A percentile compares a stretch with the other conserved stretches of the same genome.
Conservation (phyloP, 1,284 basidiomycete species). For the Fomes fomentarius region DNA sequence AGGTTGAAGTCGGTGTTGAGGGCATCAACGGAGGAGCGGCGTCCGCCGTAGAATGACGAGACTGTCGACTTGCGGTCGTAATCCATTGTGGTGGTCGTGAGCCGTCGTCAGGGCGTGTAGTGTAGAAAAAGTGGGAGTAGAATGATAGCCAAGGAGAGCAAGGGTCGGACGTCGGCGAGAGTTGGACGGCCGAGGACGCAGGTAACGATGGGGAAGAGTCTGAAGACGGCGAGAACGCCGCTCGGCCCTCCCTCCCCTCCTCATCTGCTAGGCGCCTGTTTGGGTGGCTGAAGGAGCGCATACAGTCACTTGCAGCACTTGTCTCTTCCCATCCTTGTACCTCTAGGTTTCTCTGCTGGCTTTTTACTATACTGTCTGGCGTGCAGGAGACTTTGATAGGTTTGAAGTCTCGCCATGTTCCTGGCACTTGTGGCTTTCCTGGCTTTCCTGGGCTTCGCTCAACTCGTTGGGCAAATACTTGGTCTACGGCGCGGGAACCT, state of each 20-base stretch:
- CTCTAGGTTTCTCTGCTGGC: neutral
- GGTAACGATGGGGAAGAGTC: neutral
- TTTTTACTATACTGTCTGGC: neutral
- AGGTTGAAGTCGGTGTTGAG: conserved; percentile 56
- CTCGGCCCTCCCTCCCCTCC: neutral
- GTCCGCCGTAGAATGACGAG: conserved; percentile 75
- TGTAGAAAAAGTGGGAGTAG: conserved; percentile 9
- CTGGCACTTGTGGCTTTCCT: conserved; percentile 12
- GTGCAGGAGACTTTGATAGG: too few relatives aligned
- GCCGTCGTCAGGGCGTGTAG: conserved; percentile 4
- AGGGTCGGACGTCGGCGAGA: neutral
- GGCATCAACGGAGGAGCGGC: conserved; percentile 55
- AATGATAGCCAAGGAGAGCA: conserved; percentile 10
- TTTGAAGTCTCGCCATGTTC: conserved; percentile 6
- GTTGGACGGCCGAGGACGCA: neutral
- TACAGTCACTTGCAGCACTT: too few relatives aligned
- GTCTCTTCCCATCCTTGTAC: neutral
- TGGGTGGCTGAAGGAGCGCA: too few relatives aligned
- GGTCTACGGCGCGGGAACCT: conserved; percentile 16
- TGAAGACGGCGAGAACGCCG: neutral
- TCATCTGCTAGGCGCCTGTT: too few relatives aligned
- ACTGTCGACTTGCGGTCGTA: conserved; percentile 73
- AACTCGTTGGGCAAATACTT: conserved; percentile 12
- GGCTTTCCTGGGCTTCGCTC: conserved; percentile 3
- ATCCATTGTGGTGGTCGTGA: conserved; percentile 40